Evolutionary conservation across 208 protist genomes (phyloP).

Genomic region (Naegleria fowleri): DNA sequence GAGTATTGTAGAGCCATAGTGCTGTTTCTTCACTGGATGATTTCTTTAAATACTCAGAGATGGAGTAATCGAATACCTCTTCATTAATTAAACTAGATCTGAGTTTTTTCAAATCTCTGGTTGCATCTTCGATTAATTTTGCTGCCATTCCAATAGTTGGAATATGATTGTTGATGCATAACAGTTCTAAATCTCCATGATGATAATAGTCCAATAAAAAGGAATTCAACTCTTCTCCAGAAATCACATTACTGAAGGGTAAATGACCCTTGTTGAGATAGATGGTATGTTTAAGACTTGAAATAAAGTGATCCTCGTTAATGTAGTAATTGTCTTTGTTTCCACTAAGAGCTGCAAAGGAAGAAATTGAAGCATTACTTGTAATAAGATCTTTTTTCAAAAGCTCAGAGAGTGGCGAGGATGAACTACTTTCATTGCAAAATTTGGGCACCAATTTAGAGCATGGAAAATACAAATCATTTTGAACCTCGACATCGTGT

Average conservation of each 20-base stretch:
- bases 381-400: neutral
- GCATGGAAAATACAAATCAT: neutral
- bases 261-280: neutral
- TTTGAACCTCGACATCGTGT: neutral
- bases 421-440: neutral
- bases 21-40: neutral
- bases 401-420: neutral
- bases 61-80: neutral
- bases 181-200: neutral
- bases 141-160: neutral
- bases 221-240: neutral
- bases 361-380: neutral
- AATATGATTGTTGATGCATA: neutral
- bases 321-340: neutral
- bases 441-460: neutral
- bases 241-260: neutral
- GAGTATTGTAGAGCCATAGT: neutral
- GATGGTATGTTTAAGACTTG: neutral
- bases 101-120: neutral
- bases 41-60: neutral
- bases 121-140: neutral
- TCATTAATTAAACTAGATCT: neutral
- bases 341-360: neutral
- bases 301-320: neutral
- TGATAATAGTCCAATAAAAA: neutral